phyloP scores from a whole-genome alignment of 495 filamentous ascomycete genomes.

The Jackrogersella minutella region DNA sequence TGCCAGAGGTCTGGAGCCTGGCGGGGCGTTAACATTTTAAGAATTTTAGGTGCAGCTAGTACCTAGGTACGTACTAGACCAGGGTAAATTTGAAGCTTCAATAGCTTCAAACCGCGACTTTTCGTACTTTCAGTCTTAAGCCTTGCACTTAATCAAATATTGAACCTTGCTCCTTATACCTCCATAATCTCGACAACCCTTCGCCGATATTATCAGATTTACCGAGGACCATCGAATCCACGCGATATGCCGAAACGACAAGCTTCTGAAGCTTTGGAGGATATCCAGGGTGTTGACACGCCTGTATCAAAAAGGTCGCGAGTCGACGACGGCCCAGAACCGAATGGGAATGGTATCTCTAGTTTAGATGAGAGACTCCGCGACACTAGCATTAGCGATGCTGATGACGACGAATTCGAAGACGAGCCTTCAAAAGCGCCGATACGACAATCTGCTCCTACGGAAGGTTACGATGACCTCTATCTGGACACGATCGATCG shows the following conservation, averaged over 20 bases:
- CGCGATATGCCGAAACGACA: slow-evolving; percentile 75
- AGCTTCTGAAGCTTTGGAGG: slow-evolving; percentile 79
- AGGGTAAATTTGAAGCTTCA: slow-evolving; percentile 26
- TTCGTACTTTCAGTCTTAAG: background rate
- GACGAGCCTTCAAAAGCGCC: slow-evolving; percentile 56
- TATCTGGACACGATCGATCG: slow-evolving; percentile 98
- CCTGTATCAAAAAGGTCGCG: slow-evolving; percentile 81
- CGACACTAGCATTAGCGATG: slow-evolving; percentile 49
- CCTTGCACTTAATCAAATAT: slow-evolving; percentile 1
- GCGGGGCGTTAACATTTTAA: background rate
- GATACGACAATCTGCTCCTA: slow-evolving; percentile 74
- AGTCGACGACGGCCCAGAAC: slow-evolving; percentile 62
- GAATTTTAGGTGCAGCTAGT: slow-evolving; percentile 10
- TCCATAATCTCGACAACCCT: background rate
- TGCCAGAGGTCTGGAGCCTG: background rate
- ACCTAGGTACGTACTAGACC: slow-evolving; percentile 30
- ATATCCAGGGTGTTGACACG: slow-evolving; percentile 63
- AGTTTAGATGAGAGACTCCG: slow-evolving; percentile 49
- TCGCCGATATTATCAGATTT: background rate
- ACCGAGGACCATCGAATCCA: background rate
- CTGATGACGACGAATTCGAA: slow-evolving; percentile 54
- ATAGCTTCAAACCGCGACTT: slow-evolving; percentile 35
- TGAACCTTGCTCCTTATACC: background rate
- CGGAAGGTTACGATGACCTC: slow-evolving; percentile 90
- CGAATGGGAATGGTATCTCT: slow-evolving; percentile 43